Evolutionary conservation across 306 rosid genomes (phyloP).

Genomic region (Lablab purpureus): DNA sequence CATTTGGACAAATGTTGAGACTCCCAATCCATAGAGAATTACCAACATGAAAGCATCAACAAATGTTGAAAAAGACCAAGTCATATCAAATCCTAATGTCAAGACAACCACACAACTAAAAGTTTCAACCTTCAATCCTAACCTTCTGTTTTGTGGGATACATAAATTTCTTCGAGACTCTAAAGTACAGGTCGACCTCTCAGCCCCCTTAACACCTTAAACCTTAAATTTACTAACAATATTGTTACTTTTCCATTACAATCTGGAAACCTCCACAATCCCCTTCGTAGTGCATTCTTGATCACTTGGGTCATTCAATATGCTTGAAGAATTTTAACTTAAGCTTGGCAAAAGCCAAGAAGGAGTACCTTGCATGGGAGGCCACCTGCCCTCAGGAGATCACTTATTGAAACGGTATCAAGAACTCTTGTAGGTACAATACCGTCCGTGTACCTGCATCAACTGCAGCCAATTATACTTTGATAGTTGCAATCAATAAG

Average conservation of each 20-base stretch:
- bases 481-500: slow-evolving; percentile 24
- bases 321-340: slow-evolving; percentile 2
- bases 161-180: not conserved
- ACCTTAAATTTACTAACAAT: not conserved
- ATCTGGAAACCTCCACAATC: not conserved
- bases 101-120: not conserved
- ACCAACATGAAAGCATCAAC: slow-evolving; percentile 6
- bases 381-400: slow-evolving; percentile 73
- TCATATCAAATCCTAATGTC: not conserved
- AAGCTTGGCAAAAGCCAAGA: slow-evolving; percentile 26
- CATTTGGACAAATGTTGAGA: slow-evolving; percentile 9
- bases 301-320: slow-evolving; percentile 5
- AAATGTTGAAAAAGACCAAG: slow-evolving; percentile 11
- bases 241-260: slow-evolving; percentile 1
- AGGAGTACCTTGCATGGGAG: slow-evolving; percentile 85
- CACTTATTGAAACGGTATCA: slow-evolving; percentile 72
- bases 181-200: slow-evolving; percentile 11
- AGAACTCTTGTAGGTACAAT: slow-evolving; percentile 76
- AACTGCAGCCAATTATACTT: slow-evolving; percentile 33
- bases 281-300: slow-evolving; percentile 14
- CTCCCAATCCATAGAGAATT: slow-evolving; percentile 18
- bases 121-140: not conserved
- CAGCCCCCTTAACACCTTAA: slow-evolving; percentile 6
- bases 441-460: slow-evolving; percentile 73
- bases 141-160: slow-evolving; percentile 12